A percentile compares a stretch with the other conserved stretches of the same genome.
Evolutionary conservation across 306 rosid genomes (phyloP).

Genomic region (Quercus dentata): DNA sequence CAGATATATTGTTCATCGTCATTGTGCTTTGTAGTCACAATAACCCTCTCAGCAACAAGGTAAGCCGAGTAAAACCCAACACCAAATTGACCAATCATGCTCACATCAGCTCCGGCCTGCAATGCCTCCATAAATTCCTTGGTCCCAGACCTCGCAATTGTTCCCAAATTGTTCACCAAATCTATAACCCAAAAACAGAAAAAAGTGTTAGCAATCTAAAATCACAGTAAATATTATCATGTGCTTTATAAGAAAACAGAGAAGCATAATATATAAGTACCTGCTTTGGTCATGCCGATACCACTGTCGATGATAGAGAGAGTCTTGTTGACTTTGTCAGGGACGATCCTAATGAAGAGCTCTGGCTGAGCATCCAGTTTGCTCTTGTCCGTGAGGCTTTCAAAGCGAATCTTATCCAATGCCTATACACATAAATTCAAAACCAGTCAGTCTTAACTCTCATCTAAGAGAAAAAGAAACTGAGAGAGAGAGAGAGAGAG

Average conservation of each 20-base stretch:
- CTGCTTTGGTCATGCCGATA: slow-evolving; percentile 77
- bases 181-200: slow-evolving; percentile 12
- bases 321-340: slow-evolving; percentile 58
- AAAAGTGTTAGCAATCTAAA: no score
- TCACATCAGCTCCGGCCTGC: slow-evolving; percentile 71
- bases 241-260: neutral
- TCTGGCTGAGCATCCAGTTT: slow-evolving; percentile 65
- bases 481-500: no score
- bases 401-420: slow-evolving; percentile 64
- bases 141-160: slow-evolving; percentile 71
- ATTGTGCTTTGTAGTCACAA: slow-evolving; percentile 64
- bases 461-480: no score
- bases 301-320: slow-evolving; percentile 69
- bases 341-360: slow-evolving; percentile 60
- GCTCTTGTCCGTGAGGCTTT: slow-evolving; percentile 58
- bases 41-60: slow-evolving; percentile 60
- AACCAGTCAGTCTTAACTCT: no score
- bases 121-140: slow-evolving; percentile 80
- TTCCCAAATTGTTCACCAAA: slow-evolving; percentile 76
- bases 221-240: no score
- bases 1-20: slow-evolving; percentile 71
- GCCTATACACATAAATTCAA: slow-evolving; percentile 27
- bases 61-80: slow-evolving; percentile 69
- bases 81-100: slow-evolving; percentile 76
- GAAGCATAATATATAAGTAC: slow-evolving; percentile 1